Evolutionary conservation across 1,284 basidiomycete species (phyloP).

Genomic region (Takashimella tepidaria): DNA sequence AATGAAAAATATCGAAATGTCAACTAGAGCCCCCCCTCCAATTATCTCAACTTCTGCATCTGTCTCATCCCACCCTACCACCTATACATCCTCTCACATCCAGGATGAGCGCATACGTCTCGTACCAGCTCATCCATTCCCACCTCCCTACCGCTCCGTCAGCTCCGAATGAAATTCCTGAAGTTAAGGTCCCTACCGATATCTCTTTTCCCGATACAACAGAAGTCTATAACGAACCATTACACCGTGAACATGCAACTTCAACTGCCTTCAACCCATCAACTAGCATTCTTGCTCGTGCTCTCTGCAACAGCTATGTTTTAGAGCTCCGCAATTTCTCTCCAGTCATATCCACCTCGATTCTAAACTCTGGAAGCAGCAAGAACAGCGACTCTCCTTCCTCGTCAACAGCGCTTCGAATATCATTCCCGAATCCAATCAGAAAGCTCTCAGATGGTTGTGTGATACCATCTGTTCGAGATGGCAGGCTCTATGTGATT

Average conservation of each 20-base stretch:
- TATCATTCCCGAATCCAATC: constrained; percentile 70
- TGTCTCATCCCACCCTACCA: neutral
- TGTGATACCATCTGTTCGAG: constrained; percentile 56
- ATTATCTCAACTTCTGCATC: neutral
- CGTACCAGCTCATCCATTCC: constrained; percentile 36
- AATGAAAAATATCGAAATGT: neutral
- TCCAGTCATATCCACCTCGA: constrained; percentile 13
- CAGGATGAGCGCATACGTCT: constrained; percentile 29
- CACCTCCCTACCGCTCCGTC: constrained; percentile 36
- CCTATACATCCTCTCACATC: too few species aligned
- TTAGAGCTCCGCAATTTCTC: constrained; percentile 71
- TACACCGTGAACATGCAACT: constrained; percentile 68
- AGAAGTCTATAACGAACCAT: constrained; percentile 50
- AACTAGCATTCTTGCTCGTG: constrained; percentile 67
- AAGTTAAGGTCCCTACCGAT: constrained; percentile 42
- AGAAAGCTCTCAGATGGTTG: constrained; percentile 50
- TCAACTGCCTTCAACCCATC: constrained; percentile 57
- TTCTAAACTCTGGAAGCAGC: constrained; percentile 23
- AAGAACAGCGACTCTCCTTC: neutral
- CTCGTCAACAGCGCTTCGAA: constrained; percentile 60
- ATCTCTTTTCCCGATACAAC: constrained; percentile 50
- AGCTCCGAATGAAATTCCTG: constrained; percentile 24
- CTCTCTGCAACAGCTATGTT: constrained; percentile 67
- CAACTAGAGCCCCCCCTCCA: neutral
- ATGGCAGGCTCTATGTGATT: constrained; percentile 63